A percentile compares a stretch with the other conserved stretches of the same genome.
Evolutionary conservation across 345 rosid species (phyloP).

Genomic region (Cardiospermum halicacabum): DNA sequence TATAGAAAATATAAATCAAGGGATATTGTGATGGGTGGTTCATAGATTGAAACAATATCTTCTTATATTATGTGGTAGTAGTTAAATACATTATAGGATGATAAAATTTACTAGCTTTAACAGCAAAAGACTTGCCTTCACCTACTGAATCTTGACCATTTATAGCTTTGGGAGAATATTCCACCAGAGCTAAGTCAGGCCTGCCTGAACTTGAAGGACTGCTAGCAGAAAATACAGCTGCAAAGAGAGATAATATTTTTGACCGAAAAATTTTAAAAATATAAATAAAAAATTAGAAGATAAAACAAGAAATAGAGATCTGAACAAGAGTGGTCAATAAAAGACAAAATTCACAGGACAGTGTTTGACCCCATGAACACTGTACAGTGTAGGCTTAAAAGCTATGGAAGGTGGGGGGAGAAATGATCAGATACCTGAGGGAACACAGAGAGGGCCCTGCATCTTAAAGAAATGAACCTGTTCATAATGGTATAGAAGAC

Average conservation of each 20-base stretch:
- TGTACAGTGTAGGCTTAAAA: neutral
- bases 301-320: neutral
- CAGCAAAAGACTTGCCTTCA: slow-evolving; percentile 44
- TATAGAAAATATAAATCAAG: slow-evolving; percentile 15
- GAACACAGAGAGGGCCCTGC: slow-evolving; percentile 55
- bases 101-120: neutral
- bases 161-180: slow-evolving; percentile 41
- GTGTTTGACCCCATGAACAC: neutral
- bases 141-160: slow-evolving; percentile 28
- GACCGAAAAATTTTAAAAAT: neutral
- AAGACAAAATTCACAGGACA: neutral
- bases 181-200: slow-evolving; percentile 55
- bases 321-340: neutral
- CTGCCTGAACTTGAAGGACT: slow-evolving; percentile 36
- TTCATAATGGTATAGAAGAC: slow-evolving; percentile 83
- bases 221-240: slow-evolving; percentile 42
- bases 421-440: slow-evolving; percentile 41
- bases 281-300: slow-evolving; percentile 6
- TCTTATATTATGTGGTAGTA: neutral
- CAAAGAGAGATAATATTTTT: slow-evolving; percentile 8
- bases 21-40: slow-evolving; percentile 19
- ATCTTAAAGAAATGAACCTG: slow-evolving; percentile 72
- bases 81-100: neutral
- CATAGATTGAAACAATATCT: slow-evolving; percentile 17
- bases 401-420: neutral